These are phyloP conservation scores for Lanmaoa pseudosensibilis DNA, from an alignment of 768 basidiomycete genomes.

Conservation along the genomic window DNA sequence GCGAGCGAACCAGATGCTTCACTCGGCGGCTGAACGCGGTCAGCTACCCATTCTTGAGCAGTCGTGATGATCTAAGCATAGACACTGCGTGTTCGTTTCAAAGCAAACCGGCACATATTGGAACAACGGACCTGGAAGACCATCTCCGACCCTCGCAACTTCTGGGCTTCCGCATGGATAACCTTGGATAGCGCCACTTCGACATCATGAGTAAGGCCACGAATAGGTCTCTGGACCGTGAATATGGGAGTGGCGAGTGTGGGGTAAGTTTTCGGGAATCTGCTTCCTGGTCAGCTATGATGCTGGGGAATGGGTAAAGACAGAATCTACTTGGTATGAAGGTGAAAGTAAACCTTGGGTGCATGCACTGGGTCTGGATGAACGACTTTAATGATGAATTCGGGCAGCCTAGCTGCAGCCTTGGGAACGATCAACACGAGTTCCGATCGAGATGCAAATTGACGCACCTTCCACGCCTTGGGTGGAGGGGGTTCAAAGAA, in stretches of 20 bases:
- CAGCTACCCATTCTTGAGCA: conserved; percentile 69
- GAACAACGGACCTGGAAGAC: conserved; percentile 63
- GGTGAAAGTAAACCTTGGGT: conserved; percentile 59
- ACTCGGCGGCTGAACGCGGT: conserved; percentile 53
- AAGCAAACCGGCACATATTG: background rate
- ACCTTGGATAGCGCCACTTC: conserved; percentile 54
- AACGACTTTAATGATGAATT: conserved; percentile 72
- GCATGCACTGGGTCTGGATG: conserved; percentile 62
- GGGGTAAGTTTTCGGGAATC: conserved; percentile 85
- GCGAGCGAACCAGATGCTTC: conserved; percentile 73
- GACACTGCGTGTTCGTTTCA: background rate
- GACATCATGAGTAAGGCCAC: conserved; percentile 59
- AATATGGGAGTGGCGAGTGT: conserved; percentile 66
- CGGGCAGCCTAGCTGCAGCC: conserved; percentile 68
- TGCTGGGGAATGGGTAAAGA: background rate
- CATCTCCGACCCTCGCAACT: conserved; percentile 67
- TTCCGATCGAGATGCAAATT: conserved; percentile 9
- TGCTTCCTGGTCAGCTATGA: conserved; percentile 27
- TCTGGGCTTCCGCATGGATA: conserved; percentile 67
- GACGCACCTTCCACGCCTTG: conserved; percentile 76
- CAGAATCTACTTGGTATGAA: conserved; percentile 63
- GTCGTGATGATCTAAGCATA: conserved; percentile 60
- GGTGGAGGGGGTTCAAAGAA: conserved; percentile 73
- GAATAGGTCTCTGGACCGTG: conserved; percentile 60
- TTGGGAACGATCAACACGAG: conserved; percentile 28